Percentiles rank a stretch among this genome's conserved stretches.
Evolutionary conservation across 768 basidiomycete genomes (phyloP).

Genomic region (Lactarius sanguifluus): DNA sequence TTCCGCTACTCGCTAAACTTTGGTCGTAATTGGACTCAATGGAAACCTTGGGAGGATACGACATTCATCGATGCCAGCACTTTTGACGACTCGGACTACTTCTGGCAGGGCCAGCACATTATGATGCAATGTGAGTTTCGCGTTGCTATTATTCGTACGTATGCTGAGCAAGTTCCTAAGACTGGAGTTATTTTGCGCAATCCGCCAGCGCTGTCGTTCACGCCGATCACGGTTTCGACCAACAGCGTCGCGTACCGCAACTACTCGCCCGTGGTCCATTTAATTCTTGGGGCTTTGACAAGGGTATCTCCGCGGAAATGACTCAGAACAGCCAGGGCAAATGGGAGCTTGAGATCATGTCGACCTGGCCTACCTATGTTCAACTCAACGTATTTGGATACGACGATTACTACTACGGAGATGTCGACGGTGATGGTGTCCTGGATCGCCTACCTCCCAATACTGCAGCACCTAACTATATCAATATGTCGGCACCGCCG

Average conservation of each 20-base stretch:
- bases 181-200: slow-evolving; percentile 71
- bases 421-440: slow-evolving; percentile 81
- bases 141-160: slow-evolving; percentile 3
- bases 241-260: slow-evolving; percentile 78
- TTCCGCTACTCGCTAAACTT: slow-evolving; percentile 88
- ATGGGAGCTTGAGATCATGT: slow-evolving; percentile 90
- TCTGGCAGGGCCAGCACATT: slow-evolving; percentile 84
- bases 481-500: slow-evolving; percentile 91
- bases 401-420: slow-evolving; percentile 92
- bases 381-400: slow-evolving; percentile 91
- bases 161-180: slow-evolving; percentile 39
- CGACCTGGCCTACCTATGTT: slow-evolving; percentile 84
- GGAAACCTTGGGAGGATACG: slow-evolving; percentile 75
- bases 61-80: slow-evolving; percentile 60
- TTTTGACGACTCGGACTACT: slow-evolving; percentile 50
- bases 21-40: slow-evolving; percentile 78
- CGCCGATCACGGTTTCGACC: slow-evolving; percentile 64
- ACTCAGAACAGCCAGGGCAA: slow-evolving; percentile 56
- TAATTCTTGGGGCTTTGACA: slow-evolving; percentile 91
- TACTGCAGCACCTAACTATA: slow-evolving; percentile 76
- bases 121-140: slow-evolving; percentile 77
- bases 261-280: slow-evolving; percentile 85
- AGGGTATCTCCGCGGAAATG: slow-evolving; percentile 74
- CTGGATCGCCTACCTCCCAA: slow-evolving; percentile 92
- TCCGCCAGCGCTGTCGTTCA: slow-evolving; percentile 71